Conservation (phyloP, 1,284 basidiomycete genomes). For the Ustilago loliicola region DNA sequence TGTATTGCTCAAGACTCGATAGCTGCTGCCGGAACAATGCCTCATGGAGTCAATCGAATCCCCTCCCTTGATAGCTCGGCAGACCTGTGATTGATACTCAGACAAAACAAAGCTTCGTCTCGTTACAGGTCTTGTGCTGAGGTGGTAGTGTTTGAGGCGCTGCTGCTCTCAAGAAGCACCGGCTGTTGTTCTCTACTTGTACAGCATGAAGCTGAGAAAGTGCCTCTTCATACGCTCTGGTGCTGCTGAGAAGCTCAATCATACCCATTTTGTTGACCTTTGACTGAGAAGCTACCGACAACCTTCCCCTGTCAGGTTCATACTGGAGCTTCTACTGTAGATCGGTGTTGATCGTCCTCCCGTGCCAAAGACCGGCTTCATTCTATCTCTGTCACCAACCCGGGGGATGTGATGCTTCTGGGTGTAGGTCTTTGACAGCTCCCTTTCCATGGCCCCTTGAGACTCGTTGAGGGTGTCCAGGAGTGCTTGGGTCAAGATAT, state of each 20-base stretch:
- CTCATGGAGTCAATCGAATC: too few species aligned
- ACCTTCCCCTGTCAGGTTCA: neutral
- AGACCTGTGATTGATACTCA: constrained; percentile 2
- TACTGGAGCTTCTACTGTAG: constrained; percentile 6
- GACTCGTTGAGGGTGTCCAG: too few species aligned
- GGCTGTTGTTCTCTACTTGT: too few species aligned
- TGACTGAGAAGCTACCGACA: neutral
- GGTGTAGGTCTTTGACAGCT: neutral
- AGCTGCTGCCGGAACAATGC: too few species aligned
- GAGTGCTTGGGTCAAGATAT: too few species aligned
- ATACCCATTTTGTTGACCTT: neutral
- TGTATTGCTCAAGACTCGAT: too few species aligned
- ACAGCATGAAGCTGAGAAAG: too few species aligned
- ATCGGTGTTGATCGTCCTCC: neutral
- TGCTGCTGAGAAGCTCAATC: neutral
- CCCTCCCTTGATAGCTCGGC: neutral
- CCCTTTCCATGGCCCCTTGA: too few species aligned
- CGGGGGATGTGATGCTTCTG: neutral
- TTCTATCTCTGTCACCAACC: neutral
- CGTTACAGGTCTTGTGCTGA: neutral
- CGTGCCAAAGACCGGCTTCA: neutral
- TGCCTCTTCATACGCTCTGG: too few species aligned
- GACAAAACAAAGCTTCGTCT: neutral
- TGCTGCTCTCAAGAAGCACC: neutral
- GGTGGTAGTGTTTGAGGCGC: neutral